Evolutionary conservation across 208 protist species (phyloP).

Genomic region (Leishmania aethiopica): DNA sequence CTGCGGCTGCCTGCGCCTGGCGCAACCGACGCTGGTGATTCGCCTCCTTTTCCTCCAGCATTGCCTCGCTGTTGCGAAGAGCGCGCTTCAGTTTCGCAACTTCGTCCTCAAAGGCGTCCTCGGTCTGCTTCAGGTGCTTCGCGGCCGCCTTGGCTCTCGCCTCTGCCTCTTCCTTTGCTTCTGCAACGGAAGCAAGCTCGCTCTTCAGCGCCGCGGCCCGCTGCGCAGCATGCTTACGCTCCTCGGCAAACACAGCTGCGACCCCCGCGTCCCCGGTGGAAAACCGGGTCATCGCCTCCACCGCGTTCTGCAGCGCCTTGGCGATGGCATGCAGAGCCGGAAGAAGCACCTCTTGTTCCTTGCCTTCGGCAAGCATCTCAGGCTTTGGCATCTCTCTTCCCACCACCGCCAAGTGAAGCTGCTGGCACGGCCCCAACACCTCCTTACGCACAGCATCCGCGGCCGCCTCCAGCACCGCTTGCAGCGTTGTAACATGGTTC

Average conservation of each 20-base stretch:
- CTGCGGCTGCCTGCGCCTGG: conserved; percentile 9
- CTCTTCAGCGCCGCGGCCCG: not conserved
- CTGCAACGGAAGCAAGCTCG: not conserved
- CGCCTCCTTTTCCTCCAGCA: conserved; percentile 12
- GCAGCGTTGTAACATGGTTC: not conserved
- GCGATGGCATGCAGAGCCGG: not conserved
- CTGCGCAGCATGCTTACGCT: conserved; percentile 26
- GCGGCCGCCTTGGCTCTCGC: not conserved
- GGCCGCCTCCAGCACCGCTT: conserved; percentile 7
- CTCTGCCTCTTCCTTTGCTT: conserved; percentile 15
- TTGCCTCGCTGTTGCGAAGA: conserved; percentile 11
- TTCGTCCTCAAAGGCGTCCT: conserved; percentile 16
- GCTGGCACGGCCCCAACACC: not conserved
- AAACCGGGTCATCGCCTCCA: not conserved
- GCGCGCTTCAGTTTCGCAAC: conserved; percentile 16
- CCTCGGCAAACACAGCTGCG: conserved; percentile 3
- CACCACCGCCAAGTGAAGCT: conserved; percentile 14
- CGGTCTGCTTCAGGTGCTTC: conserved; percentile 9
- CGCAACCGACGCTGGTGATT: conserved; percentile 17
- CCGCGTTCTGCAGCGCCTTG: not conserved
- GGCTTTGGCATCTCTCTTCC: not conserved
- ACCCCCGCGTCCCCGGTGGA: not conserved
- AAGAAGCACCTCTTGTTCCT: not conserved
- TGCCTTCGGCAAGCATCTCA: not conserved
- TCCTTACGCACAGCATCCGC: not conserved